Percentiles rank a stretch among this genome's conserved stretches.
These are phyloP conservation scores for Chlorophyllum brunneum DNA, from an alignment of 768 basidiomycete species.

Conservation along the genomic window DNA sequence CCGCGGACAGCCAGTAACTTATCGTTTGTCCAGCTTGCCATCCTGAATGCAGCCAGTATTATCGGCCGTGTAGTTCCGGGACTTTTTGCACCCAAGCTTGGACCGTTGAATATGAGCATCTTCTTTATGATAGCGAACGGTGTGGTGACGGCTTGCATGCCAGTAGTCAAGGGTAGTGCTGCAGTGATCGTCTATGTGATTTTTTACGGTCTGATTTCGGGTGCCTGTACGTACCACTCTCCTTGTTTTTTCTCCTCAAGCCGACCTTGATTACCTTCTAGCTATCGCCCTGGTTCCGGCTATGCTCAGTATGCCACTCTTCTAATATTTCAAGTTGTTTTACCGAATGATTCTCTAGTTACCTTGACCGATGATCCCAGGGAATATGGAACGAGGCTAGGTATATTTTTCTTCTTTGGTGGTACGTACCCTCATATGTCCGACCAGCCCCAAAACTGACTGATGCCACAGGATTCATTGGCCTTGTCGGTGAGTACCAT, in stretches of 20 bases:
- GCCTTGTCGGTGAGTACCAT: slow-evolving; percentile 33
- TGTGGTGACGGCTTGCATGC: slow-evolving; percentile 37
- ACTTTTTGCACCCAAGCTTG: slow-evolving; percentile 36
- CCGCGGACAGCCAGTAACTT: not conserved
- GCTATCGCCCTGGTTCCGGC: slow-evolving; percentile 26
- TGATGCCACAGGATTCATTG: slow-evolving; percentile 19
- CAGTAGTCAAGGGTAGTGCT: slow-evolving; percentile 29
- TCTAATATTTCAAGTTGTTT: not conserved
- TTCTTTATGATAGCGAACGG: slow-evolving; percentile 29
- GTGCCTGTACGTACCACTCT: slow-evolving; percentile 27
- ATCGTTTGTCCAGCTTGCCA: slow-evolving; percentile 33
- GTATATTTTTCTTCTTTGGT: slow-evolving; percentile 38
- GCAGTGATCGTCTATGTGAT: slow-evolving; percentile 37
- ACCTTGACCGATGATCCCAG: slow-evolving; percentile 20
- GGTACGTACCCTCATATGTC: slow-evolving; percentile 23
- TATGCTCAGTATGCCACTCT: not conserved
- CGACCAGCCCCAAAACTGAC: not conserved
- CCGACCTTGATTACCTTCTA: too few relatives aligned
- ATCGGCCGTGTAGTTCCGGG: slow-evolving; percentile 49
- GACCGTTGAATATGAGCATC: slow-evolving; percentile 40
- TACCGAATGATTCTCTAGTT: not conserved
- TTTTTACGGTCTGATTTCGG: slow-evolving; percentile 45
- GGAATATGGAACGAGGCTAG: slow-evolving; percentile 47
- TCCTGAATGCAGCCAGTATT: slow-evolving; percentile 49
- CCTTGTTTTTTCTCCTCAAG: not conserved